A percentile compares a stretch with the other conserved stretches of the same genome.
Evolutionary conservation across 257 asterid genomes (phyloP).

Genomic region (Catharanthus roseus): DNA sequence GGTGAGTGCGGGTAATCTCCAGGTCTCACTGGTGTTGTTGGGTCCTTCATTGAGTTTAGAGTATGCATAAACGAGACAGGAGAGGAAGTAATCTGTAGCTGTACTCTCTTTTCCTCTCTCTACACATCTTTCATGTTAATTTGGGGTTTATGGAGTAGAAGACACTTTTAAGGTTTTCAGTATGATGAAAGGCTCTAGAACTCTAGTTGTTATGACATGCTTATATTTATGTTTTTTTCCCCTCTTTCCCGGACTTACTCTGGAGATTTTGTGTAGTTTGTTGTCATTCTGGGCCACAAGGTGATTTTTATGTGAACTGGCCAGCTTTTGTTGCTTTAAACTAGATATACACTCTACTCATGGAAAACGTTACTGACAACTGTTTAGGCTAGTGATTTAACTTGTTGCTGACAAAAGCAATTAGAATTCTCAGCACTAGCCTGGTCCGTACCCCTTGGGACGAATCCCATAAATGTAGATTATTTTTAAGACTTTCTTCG

Average conservation of each 20-base stretch:
- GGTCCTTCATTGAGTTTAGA: not conserved
- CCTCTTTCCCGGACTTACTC: not conserved
- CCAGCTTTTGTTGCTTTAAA: not conserved
- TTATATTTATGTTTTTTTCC: not conserved
- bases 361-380: not conserved
- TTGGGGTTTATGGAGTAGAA: not conserved
- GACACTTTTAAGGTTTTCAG: not conserved
- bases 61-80: not conserved
- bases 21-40: not conserved
- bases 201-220: not conserved
- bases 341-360: not conserved
- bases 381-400: not conserved
- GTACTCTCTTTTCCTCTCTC: not conserved
- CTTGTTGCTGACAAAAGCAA: not conserved
- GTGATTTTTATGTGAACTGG: not conserved
- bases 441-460: not conserved
- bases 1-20: not conserved
- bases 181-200: too few relatives aligned
- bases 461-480: not conserved
- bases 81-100: not conserved
- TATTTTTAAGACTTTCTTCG: not conserved
- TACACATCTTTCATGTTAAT: not conserved
- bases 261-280: not conserved
- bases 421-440: not conserved
- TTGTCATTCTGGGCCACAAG: not conserved